Evolutionary conservation across 345 rosid species (phyloP).

Genomic region (Syzygium jambos): DNA sequence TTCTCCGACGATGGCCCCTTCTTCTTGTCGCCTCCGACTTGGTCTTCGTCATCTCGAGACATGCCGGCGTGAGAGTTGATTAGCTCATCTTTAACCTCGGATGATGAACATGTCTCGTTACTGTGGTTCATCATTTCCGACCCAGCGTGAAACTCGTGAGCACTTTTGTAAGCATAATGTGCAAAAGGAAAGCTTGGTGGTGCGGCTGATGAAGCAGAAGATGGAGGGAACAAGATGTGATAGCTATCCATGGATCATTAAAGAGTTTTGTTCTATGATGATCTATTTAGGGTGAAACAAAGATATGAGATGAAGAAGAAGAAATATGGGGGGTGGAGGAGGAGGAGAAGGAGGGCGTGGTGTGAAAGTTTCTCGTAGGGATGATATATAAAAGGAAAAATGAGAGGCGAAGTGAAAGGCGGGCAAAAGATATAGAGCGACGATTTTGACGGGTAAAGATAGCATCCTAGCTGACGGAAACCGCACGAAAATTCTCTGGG

Average conservation of each 20-base stretch:
- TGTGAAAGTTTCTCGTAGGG: background rate
- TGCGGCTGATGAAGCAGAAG: background rate
- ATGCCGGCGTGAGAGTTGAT: background rate
- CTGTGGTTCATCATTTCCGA: background rate
- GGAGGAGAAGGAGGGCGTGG: background rate
- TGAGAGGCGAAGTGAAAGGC: background rate
- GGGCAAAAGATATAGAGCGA: background rate
- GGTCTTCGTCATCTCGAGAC: background rate
- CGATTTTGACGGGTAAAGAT: background rate
- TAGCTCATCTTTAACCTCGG: background rate
- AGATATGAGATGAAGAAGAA: background rate
- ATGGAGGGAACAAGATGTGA: constrained; percentile 1
- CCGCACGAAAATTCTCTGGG: background rate
- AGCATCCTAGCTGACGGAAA: background rate
- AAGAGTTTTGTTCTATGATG: background rate
- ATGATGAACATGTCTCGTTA: background rate
- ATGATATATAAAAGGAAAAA: background rate
- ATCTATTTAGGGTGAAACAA: background rate
- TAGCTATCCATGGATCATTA: background rate
- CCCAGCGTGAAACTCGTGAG: background rate
- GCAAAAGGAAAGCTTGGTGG: background rate
- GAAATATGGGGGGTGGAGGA: background rate
- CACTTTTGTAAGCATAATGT: background rate
- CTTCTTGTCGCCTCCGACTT: constrained; percentile 4
- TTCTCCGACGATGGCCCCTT: constrained; percentile 7